A percentile compares a stretch with the other conserved stretches of the same genome.
These are phyloP conservation scores for Pestalotiopsis sp. DNA, from an alignment of 2,329 filamentous ascomycete species.

Conservation along the genomic window DNA sequence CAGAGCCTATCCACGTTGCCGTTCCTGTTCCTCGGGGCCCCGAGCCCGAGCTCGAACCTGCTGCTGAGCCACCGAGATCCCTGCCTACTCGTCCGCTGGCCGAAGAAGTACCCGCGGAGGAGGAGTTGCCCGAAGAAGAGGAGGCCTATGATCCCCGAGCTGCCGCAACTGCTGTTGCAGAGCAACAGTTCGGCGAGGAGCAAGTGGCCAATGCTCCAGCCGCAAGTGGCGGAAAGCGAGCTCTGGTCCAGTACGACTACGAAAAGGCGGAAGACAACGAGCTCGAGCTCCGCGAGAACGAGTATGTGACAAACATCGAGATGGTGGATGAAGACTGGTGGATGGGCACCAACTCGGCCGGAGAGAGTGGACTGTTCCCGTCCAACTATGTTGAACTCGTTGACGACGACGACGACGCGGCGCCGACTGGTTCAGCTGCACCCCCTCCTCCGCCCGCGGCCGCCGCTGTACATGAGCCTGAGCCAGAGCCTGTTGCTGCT, in stretches of 20 bases:
- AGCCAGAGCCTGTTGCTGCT: conserved; percentile 40
- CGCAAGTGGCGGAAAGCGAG: conserved; percentile 65
- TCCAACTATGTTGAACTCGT: conserved; percentile 95
- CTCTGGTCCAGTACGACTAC: conserved; percentile 90
- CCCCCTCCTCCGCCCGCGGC: conserved; percentile 38
- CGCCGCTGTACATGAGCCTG: conserved; percentile 37
- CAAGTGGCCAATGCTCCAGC: conserved; percentile 37
- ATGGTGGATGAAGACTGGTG: conserved; percentile 99
- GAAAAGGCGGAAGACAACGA: conserved; percentile 98
- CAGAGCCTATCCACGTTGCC: conserved; percentile 77
- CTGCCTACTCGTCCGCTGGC: conserved; percentile 68
- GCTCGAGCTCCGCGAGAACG: conserved; percentile 85
- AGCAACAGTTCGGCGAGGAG: conserved; percentile 44
- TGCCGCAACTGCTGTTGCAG: conserved; percentile 58
- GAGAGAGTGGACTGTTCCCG: conserved; percentile 89
- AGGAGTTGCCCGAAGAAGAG: conserved; percentile 67
- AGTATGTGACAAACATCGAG: conserved; percentile 87
- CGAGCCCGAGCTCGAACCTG: conserved; percentile 54
- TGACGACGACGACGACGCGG: conserved; percentile 56
- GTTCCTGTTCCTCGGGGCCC: conserved; percentile 76
- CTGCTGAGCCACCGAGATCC: conserved; percentile 53
- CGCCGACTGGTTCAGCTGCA: conserved; percentile 27
- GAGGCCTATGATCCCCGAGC: conserved; percentile 64
- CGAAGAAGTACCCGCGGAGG: conserved; percentile 63
- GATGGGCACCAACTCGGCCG: conserved; percentile 86